Conservation (phyloP, 495 filamentous ascomycete species). For the Wilcoxina mikolae region DNA sequence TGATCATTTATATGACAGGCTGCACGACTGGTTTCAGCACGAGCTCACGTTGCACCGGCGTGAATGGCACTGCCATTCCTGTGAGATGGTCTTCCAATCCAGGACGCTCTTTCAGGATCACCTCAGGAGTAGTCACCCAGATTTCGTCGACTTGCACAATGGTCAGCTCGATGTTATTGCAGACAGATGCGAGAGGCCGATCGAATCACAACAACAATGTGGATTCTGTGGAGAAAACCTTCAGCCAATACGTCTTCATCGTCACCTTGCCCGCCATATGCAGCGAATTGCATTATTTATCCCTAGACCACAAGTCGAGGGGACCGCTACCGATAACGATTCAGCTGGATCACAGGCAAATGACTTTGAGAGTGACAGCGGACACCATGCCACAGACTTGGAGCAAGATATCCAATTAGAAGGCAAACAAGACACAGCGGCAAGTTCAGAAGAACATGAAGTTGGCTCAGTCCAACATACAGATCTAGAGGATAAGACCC, state of each 20-base stretch:
- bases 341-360: background rate
- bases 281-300: constrained; percentile 21
- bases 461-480: too few relatives aligned
- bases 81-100: background rate
- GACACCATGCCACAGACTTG: background rate
- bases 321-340: background rate
- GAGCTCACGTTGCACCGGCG: background rate
- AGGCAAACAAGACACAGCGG: too few relatives aligned
- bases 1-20: constrained; percentile 9
- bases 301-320: background rate
- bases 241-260: constrained; percentile 1
- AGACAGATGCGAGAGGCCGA: constrained; percentile 8
- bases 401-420: too few relatives aligned
- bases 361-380: background rate
- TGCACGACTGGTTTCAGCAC: constrained; percentile 18
- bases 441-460: too few relatives aligned
- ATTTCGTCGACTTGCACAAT: too few relatives aligned
- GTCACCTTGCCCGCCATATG: constrained; percentile 24
- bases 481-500: too few relatives aligned
- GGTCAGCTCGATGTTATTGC: background rate
- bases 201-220: constrained; percentile 9
- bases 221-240: constrained; percentile 3
- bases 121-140: background rate
- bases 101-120: background rate
- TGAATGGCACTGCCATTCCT: constrained; percentile 6